A percentile compares a stretch with the other conserved stretches of the same genome.
Conservation (phyloP, 305 asterid genomes). For the Fraxinus sp. region DNA sequence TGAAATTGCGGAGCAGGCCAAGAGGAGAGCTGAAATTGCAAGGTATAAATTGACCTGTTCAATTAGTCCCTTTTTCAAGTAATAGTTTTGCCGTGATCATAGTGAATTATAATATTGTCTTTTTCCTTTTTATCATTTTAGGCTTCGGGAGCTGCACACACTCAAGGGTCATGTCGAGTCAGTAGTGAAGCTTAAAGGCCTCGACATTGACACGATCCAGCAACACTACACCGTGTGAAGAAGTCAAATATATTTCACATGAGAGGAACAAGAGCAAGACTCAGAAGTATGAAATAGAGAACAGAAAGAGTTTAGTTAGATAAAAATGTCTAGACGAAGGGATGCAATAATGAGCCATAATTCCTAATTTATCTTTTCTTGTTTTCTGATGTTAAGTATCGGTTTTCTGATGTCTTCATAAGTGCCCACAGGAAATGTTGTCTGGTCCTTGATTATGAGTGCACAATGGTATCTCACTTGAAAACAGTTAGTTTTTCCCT, state of each 20-base stretch:
- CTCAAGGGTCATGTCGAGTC: slow-evolving; percentile 60
- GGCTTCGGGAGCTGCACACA: slow-evolving; percentile 54
- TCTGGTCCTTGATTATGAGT: slow-evolving; percentile 35
- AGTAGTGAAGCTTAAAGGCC: slow-evolving; percentile 50
- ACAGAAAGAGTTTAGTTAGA: slow-evolving; percentile 27
- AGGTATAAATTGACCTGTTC: slow-evolving; percentile 35
- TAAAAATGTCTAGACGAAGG: slow-evolving; percentile 30
- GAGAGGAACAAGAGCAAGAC: slow-evolving; percentile 12
- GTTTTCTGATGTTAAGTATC: slow-evolving; percentile 17
- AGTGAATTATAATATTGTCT: neutral
- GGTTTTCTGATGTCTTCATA: neutral
- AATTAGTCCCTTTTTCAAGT: neutral
- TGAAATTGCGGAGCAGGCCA: slow-evolving; percentile 85
- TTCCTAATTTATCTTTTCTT: slow-evolving; percentile 24
- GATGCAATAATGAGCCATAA: slow-evolving; percentile 23
- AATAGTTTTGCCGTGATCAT: neutral
- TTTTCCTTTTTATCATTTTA: slow-evolving; percentile 6
- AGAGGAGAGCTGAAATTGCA: slow-evolving; percentile 88
- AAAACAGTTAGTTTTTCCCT: slow-evolving; percentile 23
- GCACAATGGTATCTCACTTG: slow-evolving; percentile 35
- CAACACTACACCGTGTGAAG: slow-evolving; percentile 58
- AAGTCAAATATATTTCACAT: neutral
- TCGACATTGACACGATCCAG: slow-evolving; percentile 48
- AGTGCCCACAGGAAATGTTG: slow-evolving; percentile 22
- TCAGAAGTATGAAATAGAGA: slow-evolving; percentile 22